Evolutionary conservation across 495 filamentous ascomycete genomes (phyloP).

Genomic region (Xylaria bambusicola): DNA sequence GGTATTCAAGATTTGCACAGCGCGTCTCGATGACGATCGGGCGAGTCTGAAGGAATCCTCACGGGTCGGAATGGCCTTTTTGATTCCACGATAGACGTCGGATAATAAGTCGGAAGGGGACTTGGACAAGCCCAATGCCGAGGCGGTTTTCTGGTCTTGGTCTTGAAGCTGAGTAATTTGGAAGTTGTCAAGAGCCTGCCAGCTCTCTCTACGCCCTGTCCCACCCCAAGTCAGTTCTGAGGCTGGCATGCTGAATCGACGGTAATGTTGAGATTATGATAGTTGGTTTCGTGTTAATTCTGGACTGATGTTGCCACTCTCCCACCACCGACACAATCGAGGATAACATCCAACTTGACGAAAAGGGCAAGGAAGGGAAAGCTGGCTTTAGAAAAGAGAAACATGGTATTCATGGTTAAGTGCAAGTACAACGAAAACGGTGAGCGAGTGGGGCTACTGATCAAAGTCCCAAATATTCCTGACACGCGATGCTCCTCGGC

Average conservation of each 20-base stretch:
- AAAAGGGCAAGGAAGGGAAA: neutral
- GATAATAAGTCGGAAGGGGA: conserved; percentile 47
- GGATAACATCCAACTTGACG: neutral
- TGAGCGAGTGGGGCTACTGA: conserved; percentile 6
- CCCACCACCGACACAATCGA: conserved; percentile 1
- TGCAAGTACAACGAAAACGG: neutral
- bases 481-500: neutral
- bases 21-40: conserved; percentile 34
- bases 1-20: conserved; percentile 29
- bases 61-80: conserved; percentile 46
- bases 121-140: conserved; percentile 30
- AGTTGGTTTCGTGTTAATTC: neutral
- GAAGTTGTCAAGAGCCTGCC: conserved; percentile 24
- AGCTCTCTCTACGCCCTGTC: conserved; percentile 13
- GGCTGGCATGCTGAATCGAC: neutral
- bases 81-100: conserved; percentile 53
- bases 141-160: conserved; percentile 26
- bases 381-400: neutral
- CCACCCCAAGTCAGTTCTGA: conserved; percentile 16
- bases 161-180: conserved; percentile 45
- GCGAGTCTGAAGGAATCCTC: conserved; percentile 37
- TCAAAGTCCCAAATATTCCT: conserved; percentile 1
- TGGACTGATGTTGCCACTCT: conserved; percentile 5
- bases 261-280: neutral
- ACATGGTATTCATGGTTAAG: neutral